Conservation (phyloP, 441 rosid genomes). For the Breynia disticha region DNA sequence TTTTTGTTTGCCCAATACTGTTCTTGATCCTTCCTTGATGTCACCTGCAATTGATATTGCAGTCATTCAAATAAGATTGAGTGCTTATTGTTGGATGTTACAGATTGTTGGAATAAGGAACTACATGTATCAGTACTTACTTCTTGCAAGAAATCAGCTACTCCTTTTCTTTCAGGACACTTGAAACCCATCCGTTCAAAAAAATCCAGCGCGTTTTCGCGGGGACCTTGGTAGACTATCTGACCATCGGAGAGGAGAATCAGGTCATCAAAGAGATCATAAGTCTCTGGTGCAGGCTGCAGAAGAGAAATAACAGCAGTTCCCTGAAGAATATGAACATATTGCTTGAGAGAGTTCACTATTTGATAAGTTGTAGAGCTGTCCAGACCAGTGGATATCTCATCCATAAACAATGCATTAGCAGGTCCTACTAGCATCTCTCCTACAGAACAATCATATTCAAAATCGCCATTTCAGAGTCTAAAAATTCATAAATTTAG, state of each 20-base stretch:
- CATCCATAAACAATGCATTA: conserved; percentile 71
- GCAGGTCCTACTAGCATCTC: conserved; percentile 90
- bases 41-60: conserved; percentile 43
- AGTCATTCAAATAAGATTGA: neutral
- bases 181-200: conserved; percentile 74
- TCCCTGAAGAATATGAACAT: conserved; percentile 63
- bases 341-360: conserved; percentile 59
- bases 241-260: conserved; percentile 68
- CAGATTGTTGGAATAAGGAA: neutral
- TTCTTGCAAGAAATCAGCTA: conserved; percentile 79
- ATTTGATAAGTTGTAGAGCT: conserved; percentile 84
- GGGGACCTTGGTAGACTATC: conserved; percentile 78
- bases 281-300: conserved; percentile 91
- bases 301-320: conserved; percentile 26
- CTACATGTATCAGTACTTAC: conserved; percentile 23
- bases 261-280: conserved; percentile 76
- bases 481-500: neutral
- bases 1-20: conserved; percentile 62
- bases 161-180: conserved; percentile 83
- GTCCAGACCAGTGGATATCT: conserved; percentile 89
- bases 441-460: conserved; percentile 24
- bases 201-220: conserved; percentile 57
- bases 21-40: conserved; percentile 79
- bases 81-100: neutral
- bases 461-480: neutral